Conservation (phyloP, 2,329 filamentous ascomycete genomes). For the Bipolaris bicolor region DNA sequence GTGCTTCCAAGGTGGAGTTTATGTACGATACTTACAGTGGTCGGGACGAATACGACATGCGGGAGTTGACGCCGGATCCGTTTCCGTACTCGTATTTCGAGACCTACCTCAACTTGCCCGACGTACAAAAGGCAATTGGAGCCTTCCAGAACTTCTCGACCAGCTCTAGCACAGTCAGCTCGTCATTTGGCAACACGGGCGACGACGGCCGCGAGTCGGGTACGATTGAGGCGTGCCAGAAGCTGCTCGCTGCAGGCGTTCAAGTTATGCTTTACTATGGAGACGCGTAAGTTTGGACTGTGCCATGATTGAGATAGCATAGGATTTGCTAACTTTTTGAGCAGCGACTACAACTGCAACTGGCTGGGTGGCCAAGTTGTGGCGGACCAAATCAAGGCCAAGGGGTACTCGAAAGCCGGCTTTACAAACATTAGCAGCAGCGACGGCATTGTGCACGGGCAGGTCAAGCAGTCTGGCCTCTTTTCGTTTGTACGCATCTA, state of each 20-base stretch:
- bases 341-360: slow-evolving; percentile 56
- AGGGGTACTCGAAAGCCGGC: slow-evolving; percentile 54
- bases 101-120: slow-evolving; percentile 63
- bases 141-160: slow-evolving; percentile 65
- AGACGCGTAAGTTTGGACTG: slow-evolving; percentile 49
- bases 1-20: slow-evolving; percentile 37
- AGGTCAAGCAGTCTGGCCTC: slow-evolving; percentile 59
- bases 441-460: slow-evolving; percentile 58
- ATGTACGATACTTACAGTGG: slow-evolving; percentile 34
- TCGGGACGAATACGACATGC: slow-evolving; percentile 66
- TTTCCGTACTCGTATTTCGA: slow-evolving; percentile 64
- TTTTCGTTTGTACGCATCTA: slow-evolving; percentile 60
- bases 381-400: slow-evolving; percentile 48
- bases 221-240: slow-evolving; percentile 51
- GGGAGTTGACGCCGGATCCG: slow-evolving; percentile 61
- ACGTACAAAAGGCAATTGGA: slow-evolving; percentile 64
- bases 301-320: neutral
- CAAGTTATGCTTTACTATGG: slow-evolving; percentile 54
- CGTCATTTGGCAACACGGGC: slow-evolving; percentile 56
- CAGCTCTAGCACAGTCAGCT: slow-evolving; percentile 51
- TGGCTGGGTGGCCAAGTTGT: slow-evolving; percentile 55
- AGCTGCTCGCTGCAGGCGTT: slow-evolving; percentile 50
- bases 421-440: slow-evolving; percentile 56
- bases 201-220: slow-evolving; percentile 57
- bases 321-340: neutral